These are phyloP conservation scores for Polytolypa hystricis DNA, from an alignment of 2,329 filamentous ascomycete species.

Conservation along the genomic window DNA sequence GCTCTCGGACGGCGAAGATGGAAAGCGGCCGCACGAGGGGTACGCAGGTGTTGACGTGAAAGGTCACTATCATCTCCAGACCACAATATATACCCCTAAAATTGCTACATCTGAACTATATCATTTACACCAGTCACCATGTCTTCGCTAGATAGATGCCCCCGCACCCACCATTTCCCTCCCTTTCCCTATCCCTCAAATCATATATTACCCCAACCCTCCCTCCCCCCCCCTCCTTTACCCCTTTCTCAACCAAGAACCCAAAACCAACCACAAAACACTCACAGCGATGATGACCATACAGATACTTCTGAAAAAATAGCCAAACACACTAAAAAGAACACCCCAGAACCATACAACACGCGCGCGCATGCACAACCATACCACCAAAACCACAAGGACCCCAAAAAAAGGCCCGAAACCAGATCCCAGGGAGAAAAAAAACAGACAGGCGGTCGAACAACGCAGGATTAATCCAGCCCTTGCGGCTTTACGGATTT, in stretches of 20 bases:
- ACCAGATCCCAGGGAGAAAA: background rate
- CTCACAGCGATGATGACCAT: conserved; percentile 31
- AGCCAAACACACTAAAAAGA: conserved; percentile 1
- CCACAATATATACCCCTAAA: background rate
- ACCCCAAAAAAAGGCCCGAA: no score
- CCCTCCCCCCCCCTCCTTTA: no score
- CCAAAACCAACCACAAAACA: no score
- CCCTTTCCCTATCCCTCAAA: background rate
- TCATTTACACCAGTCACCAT: background rate
- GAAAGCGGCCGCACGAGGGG: conserved; percentile 55
- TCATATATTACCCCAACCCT: background rate
- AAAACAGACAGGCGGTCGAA: conserved; percentile 1
- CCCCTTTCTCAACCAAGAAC: no score
- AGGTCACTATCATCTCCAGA: background rate
- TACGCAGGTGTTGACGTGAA: conserved; percentile 42
- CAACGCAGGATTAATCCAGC: background rate
- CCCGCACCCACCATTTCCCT: background rate
- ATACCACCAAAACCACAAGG: no score
- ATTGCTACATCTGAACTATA: conserved; percentile 1
- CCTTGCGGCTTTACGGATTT: no score
- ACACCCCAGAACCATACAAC: no score
- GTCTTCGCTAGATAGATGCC: background rate
- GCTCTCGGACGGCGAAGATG: conserved; percentile 74
- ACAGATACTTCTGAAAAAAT: conserved; percentile 32
- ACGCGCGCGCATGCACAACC: no score